Conservation (phyloP, 176 grass and related monocot species). For the Oryza brachyantha region DNA sequence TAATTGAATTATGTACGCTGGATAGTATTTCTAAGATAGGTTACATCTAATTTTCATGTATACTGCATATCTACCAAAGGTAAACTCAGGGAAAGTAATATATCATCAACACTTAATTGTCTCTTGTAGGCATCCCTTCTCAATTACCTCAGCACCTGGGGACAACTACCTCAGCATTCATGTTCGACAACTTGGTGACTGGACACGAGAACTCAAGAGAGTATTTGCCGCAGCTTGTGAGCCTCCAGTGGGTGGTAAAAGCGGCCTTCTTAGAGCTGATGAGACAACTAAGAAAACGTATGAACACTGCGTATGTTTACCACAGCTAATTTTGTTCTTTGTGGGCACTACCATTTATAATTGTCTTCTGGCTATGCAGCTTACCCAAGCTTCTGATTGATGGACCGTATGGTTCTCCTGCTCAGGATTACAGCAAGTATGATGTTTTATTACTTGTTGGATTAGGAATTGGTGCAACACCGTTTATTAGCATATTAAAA, state of each 20-base stretch:
- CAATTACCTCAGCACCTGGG: constrained; percentile 93
- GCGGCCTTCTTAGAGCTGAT: constrained; percentile 90
- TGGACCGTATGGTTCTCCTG: constrained; percentile 92
- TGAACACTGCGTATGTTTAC: constrained; percentile 17
- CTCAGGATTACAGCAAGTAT: constrained; percentile 96
- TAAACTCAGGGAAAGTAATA: background rate
- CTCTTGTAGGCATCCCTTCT: constrained; percentile 91
- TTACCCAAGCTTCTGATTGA: constrained; percentile 96
- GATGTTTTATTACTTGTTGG: constrained; percentile 96
- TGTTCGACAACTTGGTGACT: constrained; percentile 93
- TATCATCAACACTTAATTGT: constrained; percentile 15
- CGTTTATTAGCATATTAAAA: constrained; percentile 99
- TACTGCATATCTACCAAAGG: background rate
- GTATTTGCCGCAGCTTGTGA: constrained; percentile 88
- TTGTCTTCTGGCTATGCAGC: constrained; percentile 46
- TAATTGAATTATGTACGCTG: background rate
- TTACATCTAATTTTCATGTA: constrained; percentile 9
- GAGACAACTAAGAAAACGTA: constrained; percentile 92
- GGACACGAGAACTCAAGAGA: constrained; percentile 89
- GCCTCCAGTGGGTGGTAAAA: constrained; percentile 82
- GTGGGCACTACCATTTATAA: constrained; percentile 19
- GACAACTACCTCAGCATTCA: constrained; percentile 94
- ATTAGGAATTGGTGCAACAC: constrained; percentile 96
- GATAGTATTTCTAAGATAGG: constrained; percentile 6
- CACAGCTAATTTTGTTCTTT: constrained; percentile 4